Conservation (phyloP, 805 yeast genomes). For the Candida xiaguanensis region DNA sequence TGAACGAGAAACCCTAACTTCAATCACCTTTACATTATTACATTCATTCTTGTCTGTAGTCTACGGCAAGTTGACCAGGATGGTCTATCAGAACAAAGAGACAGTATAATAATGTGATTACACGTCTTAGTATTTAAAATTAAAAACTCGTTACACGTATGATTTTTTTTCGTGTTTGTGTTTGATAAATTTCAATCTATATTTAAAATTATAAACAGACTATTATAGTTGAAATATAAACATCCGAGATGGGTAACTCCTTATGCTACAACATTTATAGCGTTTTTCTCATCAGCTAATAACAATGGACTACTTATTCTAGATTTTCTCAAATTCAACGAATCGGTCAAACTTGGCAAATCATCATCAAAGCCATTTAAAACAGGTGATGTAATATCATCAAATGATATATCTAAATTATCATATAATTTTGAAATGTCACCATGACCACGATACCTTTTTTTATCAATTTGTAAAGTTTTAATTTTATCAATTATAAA, state of each 20-base stretch:
- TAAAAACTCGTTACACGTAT: conserved; percentile 2
- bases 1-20: neutral
- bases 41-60: too few species aligned
- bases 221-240: neutral
- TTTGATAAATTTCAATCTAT: neutral
- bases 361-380: neutral
- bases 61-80: too few species aligned
- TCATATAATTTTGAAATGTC: conserved; percentile 31
- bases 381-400: conserved; percentile 8
- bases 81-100: too few species aligned
- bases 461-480: conserved; percentile 3
- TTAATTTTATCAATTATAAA: conserved; percentile 6
- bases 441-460: conserved; percentile 32
- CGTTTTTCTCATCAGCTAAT: neutral
- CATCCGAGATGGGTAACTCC: neutral
- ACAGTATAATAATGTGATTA: too few species aligned
- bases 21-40: too few species aligned
- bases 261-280: conserved; percentile 2
- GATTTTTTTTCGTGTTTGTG: neutral
- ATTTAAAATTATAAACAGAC: neutral
- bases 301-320: neutral
- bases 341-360: conserved; percentile 8
- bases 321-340: conserved; percentile 4
- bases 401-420: conserved; percentile 11
- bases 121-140: too few species aligned